These are phyloP conservation scores for Ilex aquifolium DNA, from an alignment of 257 asterid species.

Conservation along the genomic window DNA sequence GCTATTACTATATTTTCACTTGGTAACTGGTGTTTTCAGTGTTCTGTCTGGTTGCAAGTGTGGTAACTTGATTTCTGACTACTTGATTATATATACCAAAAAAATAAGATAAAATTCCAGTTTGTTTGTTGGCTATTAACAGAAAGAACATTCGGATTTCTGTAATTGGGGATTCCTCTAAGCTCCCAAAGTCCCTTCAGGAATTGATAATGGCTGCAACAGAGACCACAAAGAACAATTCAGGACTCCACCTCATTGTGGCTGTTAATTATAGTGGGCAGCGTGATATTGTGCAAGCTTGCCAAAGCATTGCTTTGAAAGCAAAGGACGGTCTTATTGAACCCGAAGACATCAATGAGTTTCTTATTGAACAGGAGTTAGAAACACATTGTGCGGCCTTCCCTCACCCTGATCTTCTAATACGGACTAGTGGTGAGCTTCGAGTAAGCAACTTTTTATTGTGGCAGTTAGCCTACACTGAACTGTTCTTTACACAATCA, in stretches of 20 bases:
- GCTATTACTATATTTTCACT: no score
- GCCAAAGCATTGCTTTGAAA: conserved; percentile 35
- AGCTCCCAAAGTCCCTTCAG: conserved; percentile 33
- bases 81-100: no score
- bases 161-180: conserved; percentile 49
- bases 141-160: conserved; percentile 47
- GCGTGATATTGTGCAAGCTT: conserved; percentile 44
- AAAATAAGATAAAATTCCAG: no score
- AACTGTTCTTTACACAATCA: conserved; percentile 35
- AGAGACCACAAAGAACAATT: conserved; percentile 31
- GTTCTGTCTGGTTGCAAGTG: no score
- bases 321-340: conserved; percentile 49
- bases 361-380: conserved; percentile 39
- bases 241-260: conserved; percentile 42
- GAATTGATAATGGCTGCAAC: conserved; percentile 18
- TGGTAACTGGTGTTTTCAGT: no score
- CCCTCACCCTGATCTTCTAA: conserved; percentile 52
- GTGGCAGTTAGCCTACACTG: conserved; percentile 72
- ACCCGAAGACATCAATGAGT: conserved; percentile 39
- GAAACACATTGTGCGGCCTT: conserved; percentile 43
- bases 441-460: conserved; percentile 60
- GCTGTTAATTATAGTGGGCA: conserved; percentile 55
- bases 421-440: conserved; percentile 65
- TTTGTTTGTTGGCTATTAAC: conserved; percentile 1
- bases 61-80: no score